Conservation (phyloP, 2,329 filamentous ascomycete genomes). For the Cryphonectria carpinicola region DNA sequence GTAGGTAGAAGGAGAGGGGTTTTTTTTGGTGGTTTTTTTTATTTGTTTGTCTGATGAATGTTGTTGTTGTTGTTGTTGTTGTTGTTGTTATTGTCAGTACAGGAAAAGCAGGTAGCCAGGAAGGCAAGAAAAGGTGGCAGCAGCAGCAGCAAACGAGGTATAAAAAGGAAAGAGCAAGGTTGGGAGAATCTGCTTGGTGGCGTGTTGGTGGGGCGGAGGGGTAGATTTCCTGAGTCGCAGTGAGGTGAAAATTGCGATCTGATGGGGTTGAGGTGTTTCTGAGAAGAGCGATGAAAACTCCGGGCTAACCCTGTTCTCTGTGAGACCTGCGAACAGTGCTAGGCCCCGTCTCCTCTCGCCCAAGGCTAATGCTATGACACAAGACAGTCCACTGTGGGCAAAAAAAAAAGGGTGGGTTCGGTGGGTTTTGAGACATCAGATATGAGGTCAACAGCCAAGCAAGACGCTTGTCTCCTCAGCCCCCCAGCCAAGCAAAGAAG, state of each 20-base stretch:
- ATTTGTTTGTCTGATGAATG: neutral
- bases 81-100: slow-evolving; percentile 5
- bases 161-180: slow-evolving; percentile 20
- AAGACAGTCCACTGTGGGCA: slow-evolving; percentile 16
- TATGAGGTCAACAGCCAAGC: slow-evolving; percentile 14
- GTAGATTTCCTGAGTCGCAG: slow-evolving; percentile 21
- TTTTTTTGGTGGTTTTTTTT: neutral
- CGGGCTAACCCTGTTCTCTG: slow-evolving; percentile 15
- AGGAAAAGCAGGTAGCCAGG: neutral
- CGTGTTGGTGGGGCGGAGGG: slow-evolving; percentile 19
- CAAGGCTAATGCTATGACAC: slow-evolving; percentile 14
- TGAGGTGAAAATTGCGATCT: slow-evolving; percentile 23
- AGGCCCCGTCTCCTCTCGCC: neutral
- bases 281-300: slow-evolving; percentile 29
- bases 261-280: slow-evolving; percentile 25
- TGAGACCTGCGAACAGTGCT: neutral
- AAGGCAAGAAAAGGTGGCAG: neutral
- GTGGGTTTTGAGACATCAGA: slow-evolving; percentile 8
- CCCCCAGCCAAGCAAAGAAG: too few relatives aligned
- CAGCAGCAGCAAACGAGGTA: slow-evolving; percentile 18
- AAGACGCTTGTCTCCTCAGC: neutral
- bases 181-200: slow-evolving; percentile 17
- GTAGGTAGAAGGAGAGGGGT: neutral
- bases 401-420: neutral
- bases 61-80: slow-evolving; percentile 9